These are phyloP conservation scores for Backusella australiensis DNA, from an alignment of 192 early-diverging fungal genomes.

Conservation along the genomic window DNA sequence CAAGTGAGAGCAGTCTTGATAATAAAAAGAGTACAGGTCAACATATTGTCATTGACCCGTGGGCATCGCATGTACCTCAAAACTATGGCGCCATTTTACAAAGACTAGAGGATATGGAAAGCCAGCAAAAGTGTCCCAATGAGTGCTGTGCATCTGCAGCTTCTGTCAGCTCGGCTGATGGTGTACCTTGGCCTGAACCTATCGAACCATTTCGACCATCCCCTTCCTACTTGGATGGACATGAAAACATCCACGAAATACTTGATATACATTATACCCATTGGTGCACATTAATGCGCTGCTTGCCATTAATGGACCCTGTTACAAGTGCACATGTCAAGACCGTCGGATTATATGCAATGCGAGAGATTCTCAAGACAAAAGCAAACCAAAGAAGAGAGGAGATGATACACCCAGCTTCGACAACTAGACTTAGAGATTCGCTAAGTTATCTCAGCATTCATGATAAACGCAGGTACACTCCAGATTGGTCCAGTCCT, in stretches of 20 bases:
- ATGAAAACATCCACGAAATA: not conserved
- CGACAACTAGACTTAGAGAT: not conserved
- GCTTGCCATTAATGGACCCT: conserved; percentile 17
- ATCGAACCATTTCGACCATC: not conserved
- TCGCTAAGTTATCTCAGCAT: not conserved
- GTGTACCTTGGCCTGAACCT: conserved; percentile 9
- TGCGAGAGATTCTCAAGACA: conserved; percentile 17
- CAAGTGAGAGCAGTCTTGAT: not conserved
- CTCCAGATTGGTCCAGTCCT: not conserved
- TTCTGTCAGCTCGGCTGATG: conserved; percentile 5
- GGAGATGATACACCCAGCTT: not conserved
- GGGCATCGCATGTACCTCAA: conserved; percentile 3
- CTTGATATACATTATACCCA: conserved; percentile 11
- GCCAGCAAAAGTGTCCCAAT: not conserved
- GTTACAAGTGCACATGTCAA: conserved; percentile 2
- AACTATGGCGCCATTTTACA: conserved; percentile 5
- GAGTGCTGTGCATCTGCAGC: not conserved
- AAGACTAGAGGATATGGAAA: conserved; percentile 1
- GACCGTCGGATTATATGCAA: conserved; percentile 11
- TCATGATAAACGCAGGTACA: conserved; percentile 2
- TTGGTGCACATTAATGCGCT: conserved; percentile 23
- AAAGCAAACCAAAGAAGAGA: conserved; percentile 6
- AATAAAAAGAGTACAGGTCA: not conserved
- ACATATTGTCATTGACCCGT: conserved; percentile 6
- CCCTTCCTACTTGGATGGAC: not conserved